Conservation (phyloP, 2,329 filamentous ascomycete species). For the Colletotrichum navitas region DNA sequence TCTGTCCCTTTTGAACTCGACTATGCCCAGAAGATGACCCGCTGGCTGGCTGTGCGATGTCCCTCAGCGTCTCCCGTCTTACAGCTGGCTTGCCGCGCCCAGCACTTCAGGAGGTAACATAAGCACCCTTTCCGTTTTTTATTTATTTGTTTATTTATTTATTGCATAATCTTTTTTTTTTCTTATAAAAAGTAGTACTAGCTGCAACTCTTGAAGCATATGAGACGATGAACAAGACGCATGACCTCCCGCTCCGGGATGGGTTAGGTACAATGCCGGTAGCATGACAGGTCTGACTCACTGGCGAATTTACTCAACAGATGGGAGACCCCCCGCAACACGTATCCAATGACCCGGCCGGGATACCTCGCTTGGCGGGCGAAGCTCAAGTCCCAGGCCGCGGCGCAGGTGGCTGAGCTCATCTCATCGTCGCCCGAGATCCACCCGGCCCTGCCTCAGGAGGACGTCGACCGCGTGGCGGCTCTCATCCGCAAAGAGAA, state of each 20-base stretch:
- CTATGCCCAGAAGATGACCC: slow-evolving; percentile 84
- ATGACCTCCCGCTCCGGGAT: neutral
- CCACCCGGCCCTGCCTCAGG: slow-evolving; percentile 54
- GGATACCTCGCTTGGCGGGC: slow-evolving; percentile 88
- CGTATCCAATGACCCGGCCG: slow-evolving; percentile 78
- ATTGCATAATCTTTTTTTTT: neutral
- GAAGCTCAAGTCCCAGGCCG: slow-evolving; percentile 76
- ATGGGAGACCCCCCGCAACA: slow-evolving; percentile 83
- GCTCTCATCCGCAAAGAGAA: slow-evolving; percentile 85
- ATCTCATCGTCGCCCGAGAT: slow-evolving; percentile 55
- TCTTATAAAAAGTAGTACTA: neutral
- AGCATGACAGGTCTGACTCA: slow-evolving; percentile 28
- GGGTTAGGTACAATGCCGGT: neutral
- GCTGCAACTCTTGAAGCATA: neutral
- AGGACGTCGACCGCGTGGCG: slow-evolving; percentile 72
- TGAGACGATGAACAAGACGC: slow-evolving; percentile 4
- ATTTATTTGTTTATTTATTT: no score
- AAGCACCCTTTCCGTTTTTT: slow-evolving; percentile 12
- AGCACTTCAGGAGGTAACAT: slow-evolving; percentile 78
- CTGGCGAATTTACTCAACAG: slow-evolving; percentile 47
- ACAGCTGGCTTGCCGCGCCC: slow-evolving; percentile 82
- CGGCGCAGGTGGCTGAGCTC: slow-evolving; percentile 67
- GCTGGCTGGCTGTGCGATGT: slow-evolving; percentile 73
- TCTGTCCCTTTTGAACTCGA: slow-evolving; percentile 81
- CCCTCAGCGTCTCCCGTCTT: slow-evolving; percentile 75